Conservation (phyloP, 1,284 basidiomycete species). For the Malassezia equina region DNA sequence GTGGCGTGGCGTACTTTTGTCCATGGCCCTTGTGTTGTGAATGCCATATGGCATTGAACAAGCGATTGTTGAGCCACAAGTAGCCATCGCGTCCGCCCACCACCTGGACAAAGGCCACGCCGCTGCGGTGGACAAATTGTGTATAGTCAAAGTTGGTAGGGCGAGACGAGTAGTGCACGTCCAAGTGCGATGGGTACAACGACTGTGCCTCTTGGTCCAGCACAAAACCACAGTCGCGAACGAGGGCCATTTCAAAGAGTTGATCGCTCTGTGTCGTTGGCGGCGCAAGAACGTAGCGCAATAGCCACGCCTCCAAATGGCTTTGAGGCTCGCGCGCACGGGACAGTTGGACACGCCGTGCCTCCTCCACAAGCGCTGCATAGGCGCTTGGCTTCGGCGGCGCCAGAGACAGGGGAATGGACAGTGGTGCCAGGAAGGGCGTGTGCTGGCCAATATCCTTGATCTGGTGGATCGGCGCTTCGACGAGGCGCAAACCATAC, state of each 20-base stretch:
- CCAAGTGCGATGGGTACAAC: slow-evolving; percentile 29
- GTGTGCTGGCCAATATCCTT: slow-evolving; percentile 42
- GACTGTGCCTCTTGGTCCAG: slow-evolving; percentile 42
- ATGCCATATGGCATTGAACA: slow-evolving; percentile 29
- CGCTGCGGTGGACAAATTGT: slow-evolving; percentile 43
- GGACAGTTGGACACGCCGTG: slow-evolving; percentile 22
- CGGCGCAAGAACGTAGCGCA: slow-evolving; percentile 7
- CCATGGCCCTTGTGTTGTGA: neutral
- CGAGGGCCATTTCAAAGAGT: slow-evolving; percentile 41
- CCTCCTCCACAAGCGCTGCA: slow-evolving; percentile 14
- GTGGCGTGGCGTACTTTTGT: slow-evolving; percentile 5
- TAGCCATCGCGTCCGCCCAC: slow-evolving; percentile 38
- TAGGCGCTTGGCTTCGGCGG: slow-evolving; percentile 34
- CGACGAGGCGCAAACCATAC: slow-evolving; percentile 82
- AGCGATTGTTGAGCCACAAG: slow-evolving; percentile 44
- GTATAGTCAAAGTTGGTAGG: slow-evolving; percentile 41
- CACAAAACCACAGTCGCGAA: slow-evolving; percentile 41
- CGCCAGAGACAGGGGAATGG: slow-evolving; percentile 34
- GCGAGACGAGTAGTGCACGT: slow-evolving; percentile 38
- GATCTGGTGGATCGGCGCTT: slow-evolving; percentile 51
- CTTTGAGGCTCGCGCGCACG: slow-evolving; percentile 12
- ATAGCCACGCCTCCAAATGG: slow-evolving; percentile 13
- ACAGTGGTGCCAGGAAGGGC: slow-evolving; percentile 43
- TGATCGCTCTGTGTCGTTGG: slow-evolving; percentile 22
- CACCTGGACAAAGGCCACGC: slow-evolving; percentile 45